Percentiles rank a stretch among this genome's conserved stretches.
phyloP scores from a whole-genome alignment of 352 stramenopile species.

The Globisporangium sylvaticum region DNA sequence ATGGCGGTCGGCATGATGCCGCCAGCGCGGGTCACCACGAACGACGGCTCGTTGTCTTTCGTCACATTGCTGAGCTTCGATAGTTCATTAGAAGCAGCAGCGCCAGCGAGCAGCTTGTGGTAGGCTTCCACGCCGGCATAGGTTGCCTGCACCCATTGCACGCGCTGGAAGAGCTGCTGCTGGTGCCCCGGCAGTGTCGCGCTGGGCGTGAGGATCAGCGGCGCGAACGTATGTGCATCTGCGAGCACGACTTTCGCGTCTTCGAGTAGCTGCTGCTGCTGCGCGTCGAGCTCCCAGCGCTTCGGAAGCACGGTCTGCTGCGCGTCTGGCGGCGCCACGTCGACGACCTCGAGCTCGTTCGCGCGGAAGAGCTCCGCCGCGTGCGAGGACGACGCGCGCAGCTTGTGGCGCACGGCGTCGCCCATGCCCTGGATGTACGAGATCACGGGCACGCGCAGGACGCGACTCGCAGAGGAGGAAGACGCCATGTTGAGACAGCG shows the following conservation, averaged over 20 bases:
- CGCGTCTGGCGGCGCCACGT: conserved; percentile 21
- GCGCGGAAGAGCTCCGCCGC: conserved; percentile 41
- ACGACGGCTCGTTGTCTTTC: conserved; percentile 19
- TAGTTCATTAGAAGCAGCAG: neutral
- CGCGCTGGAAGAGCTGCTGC: conserved; percentile 31
- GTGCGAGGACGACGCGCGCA: conserved; percentile 24
- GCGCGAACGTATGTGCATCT: conserved; percentile 41
- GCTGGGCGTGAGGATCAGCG: conserved; percentile 32
- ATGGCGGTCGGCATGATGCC: conserved; percentile 53
- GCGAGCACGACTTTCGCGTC: conserved; percentile 41
- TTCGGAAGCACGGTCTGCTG: conserved; percentile 8
- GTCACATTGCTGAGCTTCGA: conserved; percentile 8
- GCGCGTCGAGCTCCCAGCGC: conserved; percentile 28
- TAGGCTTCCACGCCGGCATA: conserved; percentile 62
- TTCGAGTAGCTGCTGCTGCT: conserved; percentile 36
- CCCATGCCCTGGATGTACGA: conserved; percentile 45
- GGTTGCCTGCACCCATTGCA: conserved; percentile 61
- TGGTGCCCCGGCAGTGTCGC: conserved; percentile 18
- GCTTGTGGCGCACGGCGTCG: conserved; percentile 30
- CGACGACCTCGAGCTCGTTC: conserved; percentile 40
- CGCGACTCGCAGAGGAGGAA: conserved; percentile 6
- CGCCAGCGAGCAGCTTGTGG: conserved; percentile 23
- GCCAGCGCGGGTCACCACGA: conserved; percentile 52
- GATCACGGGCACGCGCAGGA: conserved; percentile 48
- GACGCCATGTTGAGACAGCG: neutral